Conservation (phyloP, 805 yeast species). For the Yarrowia phangngaensis region DNA sequence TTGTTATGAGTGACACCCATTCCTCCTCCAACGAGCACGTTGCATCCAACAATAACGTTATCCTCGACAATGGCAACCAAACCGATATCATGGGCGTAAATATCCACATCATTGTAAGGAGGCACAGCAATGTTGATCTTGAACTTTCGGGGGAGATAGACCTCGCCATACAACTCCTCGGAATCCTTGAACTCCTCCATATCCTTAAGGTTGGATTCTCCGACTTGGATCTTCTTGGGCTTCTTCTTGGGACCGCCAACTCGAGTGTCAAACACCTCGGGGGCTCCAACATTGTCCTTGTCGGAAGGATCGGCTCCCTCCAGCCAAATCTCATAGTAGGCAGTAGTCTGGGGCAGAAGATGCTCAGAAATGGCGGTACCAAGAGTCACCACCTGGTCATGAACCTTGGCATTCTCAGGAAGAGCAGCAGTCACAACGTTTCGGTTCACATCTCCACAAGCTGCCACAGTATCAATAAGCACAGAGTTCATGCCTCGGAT, state of each 20-base stretch:
- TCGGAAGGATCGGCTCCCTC: slow-evolving; percentile 77
- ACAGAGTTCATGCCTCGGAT: slow-evolving; percentile 90
- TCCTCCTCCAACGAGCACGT: slow-evolving; percentile 94
- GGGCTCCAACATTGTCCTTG: slow-evolving; percentile 51
- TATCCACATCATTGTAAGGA: slow-evolving; percentile 95
- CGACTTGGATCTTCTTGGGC: slow-evolving; percentile 62
- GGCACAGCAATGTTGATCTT: slow-evolving; percentile 93
- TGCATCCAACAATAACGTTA: slow-evolving; percentile 70
- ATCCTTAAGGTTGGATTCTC: slow-evolving; percentile 76
- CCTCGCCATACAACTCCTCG: slow-evolving; percentile 72
- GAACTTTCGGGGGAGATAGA: slow-evolving; percentile 91
- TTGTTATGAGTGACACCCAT: slow-evolving; percentile 98
- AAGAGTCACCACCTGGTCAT: slow-evolving; percentile 61
- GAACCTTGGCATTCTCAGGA: slow-evolving; percentile 79
- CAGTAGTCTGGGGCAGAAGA: slow-evolving; percentile 85
- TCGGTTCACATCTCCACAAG: slow-evolving; percentile 98
- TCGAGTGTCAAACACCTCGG: slow-evolving; percentile 59
- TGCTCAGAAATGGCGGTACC: slow-evolving; percentile 71
- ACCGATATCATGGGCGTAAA: slow-evolving; percentile 92
- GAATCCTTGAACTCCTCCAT: slow-evolving; percentile 55
- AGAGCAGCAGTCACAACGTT: slow-evolving; percentile 91
- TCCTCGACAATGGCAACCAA: slow-evolving; percentile 74
- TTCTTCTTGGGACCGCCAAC: slow-evolving; percentile 73
- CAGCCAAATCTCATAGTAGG: slow-evolving; percentile 96
- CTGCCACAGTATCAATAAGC: slow-evolving; percentile 90